These are phyloP conservation scores for Ustilago crameri DNA, from an alignment of 1,284 basidiomycete genomes.

Conservation along the genomic window DNA sequence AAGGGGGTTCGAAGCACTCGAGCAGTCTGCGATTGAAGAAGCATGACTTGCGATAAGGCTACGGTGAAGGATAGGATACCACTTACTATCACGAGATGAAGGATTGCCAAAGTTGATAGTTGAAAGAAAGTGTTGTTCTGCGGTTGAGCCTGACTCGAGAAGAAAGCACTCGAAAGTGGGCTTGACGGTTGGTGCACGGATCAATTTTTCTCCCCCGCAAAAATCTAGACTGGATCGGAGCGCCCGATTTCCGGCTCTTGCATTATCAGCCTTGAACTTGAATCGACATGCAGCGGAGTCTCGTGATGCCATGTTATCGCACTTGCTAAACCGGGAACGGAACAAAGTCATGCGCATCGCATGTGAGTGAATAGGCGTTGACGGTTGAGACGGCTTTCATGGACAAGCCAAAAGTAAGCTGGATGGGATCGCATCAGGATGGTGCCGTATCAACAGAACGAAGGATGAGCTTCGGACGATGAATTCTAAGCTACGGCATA, in stretches of 20 bases:
- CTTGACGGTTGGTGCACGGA: conserved; percentile 3
- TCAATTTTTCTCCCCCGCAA: background rate
- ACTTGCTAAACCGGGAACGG: background rate
- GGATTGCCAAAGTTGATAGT: background rate
- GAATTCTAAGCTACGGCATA: no score
- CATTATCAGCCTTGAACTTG: no score
- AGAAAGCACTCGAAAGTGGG: background rate
- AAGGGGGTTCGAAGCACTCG: background rate
- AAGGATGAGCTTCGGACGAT: no score
- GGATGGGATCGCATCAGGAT: no score
- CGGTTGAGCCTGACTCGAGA: conserved; percentile 9
- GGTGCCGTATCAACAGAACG: no score
- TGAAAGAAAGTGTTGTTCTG: background rate
- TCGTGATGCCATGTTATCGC: background rate
- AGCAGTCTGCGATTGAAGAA: background rate
- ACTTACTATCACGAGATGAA: background rate
- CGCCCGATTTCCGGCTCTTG: background rate
- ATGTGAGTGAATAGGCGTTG: background rate
- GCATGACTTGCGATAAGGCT: background rate
- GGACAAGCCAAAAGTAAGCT: background rate
- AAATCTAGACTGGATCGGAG: background rate
- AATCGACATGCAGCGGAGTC: background rate
- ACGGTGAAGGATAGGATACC: no score
- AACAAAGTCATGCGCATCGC: background rate
- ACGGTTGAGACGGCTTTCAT: background rate